phyloP scores from a whole-genome alignment of 2,329 filamentous ascomycete genomes.

The Alternaria gaisen region DNA sequence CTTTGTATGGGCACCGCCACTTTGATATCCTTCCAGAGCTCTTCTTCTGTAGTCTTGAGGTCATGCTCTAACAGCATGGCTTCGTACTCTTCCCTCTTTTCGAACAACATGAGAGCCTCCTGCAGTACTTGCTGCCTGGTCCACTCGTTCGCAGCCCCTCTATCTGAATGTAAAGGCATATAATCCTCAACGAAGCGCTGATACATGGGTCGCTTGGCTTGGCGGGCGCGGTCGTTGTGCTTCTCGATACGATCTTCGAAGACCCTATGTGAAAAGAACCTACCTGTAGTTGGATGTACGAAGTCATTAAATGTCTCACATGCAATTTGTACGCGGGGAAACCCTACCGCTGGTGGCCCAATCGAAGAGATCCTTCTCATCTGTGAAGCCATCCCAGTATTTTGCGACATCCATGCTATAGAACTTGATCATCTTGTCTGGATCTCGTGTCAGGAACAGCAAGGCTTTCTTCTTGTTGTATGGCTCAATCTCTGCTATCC shows the following conservation, averaged over 20 bases:
- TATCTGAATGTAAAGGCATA: conserved; percentile 62
- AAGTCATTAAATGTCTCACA: neutral
- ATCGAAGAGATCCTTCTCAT: conserved; percentile 65
- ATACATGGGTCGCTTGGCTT: conserved; percentile 66
- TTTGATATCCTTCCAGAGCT: conserved; percentile 59
- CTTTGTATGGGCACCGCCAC: conserved; percentile 40
- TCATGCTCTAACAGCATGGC: conserved; percentile 51
- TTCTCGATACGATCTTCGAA: conserved; percentile 46
- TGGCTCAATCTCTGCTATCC: conserved; percentile 73
- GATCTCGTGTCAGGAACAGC: conserved; percentile 68
- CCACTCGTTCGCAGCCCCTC: conserved; percentile 30
- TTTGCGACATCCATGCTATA: conserved; percentile 64
- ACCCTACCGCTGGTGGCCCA: conserved; percentile 67
- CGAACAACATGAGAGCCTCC: conserved; percentile 65
- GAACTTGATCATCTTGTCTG: conserved; percentile 66
- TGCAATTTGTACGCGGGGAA: neutral
- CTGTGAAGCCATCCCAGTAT: conserved; percentile 66
- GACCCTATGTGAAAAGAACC: conserved; percentile 64
- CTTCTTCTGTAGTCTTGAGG: conserved; percentile 47
- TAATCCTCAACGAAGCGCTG: conserved; percentile 70
- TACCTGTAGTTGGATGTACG: conserved; percentile 42
- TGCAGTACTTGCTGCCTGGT: conserved; percentile 59
- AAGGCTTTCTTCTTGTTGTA: conserved; percentile 65
- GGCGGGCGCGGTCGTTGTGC: conserved; percentile 65
- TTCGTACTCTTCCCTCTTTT: conserved; percentile 57